These are phyloP conservation scores for Brassica balearica DNA, from an alignment of 441 rosid species.

Conservation along the genomic window DNA sequence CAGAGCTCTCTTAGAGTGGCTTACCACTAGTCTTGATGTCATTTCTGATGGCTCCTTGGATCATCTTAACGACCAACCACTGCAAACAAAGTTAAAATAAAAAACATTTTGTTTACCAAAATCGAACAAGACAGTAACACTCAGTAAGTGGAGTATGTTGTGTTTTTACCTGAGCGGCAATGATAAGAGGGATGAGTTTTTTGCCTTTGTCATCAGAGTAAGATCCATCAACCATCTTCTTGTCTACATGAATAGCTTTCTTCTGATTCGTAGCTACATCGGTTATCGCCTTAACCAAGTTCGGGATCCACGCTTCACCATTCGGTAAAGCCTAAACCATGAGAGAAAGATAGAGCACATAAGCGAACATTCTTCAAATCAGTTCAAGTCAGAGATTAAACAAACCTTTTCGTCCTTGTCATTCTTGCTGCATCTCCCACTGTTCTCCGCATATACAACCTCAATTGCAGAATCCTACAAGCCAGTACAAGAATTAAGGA, in stretches of 20 bases:
- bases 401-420: constrained; percentile 85
- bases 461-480: constrained; percentile 64
- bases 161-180: constrained; percentile 63
- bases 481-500: not conserved
- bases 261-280: constrained; percentile 69
- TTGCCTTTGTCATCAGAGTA: constrained; percentile 72
- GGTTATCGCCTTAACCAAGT: constrained; percentile 71
- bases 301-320: constrained; percentile 85
- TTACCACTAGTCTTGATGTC: constrained; percentile 61
- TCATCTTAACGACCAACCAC: constrained; percentile 70
- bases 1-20: constrained; percentile 52
- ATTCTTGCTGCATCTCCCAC: constrained; percentile 96
- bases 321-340: constrained; percentile 69
- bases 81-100: constrained; percentile 36
- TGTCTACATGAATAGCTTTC: constrained; percentile 66
- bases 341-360: not conserved
- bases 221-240: constrained; percentile 87
- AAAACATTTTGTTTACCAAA: not conserved
- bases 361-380: constrained; percentile 18
- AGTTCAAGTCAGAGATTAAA: not conserved
- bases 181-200: constrained; percentile 61
- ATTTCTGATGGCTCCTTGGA: constrained; percentile 68
- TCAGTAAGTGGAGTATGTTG: not conserved
- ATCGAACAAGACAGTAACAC: not conserved
- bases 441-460: constrained; percentile 88